phyloP scores from a whole-genome alignment of 345 rosid genomes.

The Euclidium syriacum region DNA sequence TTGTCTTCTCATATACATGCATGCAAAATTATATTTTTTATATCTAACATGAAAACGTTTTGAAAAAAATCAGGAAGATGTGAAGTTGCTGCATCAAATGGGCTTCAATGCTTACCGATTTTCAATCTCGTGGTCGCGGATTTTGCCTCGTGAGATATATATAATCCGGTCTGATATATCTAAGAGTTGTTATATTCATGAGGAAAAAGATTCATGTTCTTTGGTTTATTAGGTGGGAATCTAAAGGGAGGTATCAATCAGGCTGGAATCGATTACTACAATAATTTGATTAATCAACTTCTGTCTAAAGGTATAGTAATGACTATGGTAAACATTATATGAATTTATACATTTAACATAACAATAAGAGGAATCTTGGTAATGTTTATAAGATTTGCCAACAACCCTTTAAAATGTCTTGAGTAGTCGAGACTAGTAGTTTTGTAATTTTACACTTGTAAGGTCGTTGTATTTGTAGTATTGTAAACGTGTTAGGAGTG shows the following conservation, averaged over 20 bases:
- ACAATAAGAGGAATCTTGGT: too few relatives aligned
- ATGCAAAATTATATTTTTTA: constrained; percentile 12
- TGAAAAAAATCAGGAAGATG: constrained; percentile 32
- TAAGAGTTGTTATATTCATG: background rate
- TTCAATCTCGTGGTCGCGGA: constrained; percentile 47
- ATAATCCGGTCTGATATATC: background rate
- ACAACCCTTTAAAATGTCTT: background rate
- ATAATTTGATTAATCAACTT: constrained; percentile 42
- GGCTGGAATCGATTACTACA: constrained; percentile 46
- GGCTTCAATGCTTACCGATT: constrained; percentile 45
- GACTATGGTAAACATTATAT: background rate
- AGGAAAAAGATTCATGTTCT: background rate
- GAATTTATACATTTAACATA: too few relatives aligned
- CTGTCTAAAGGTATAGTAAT: constrained; percentile 27
- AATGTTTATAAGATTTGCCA: background rate
- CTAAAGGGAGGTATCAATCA: constrained; percentile 45
- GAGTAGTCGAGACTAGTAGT: too few relatives aligned
- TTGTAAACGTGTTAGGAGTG: too few relatives aligned
- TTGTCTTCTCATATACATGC: too few relatives aligned
- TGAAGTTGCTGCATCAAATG: constrained; percentile 24
- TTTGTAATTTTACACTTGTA: too few relatives aligned
- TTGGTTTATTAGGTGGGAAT: constrained; percentile 33
- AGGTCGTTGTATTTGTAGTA: too few relatives aligned
- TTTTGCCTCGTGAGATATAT: constrained; percentile 39
- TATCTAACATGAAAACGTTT: constrained; percentile 6